Evolutionary conservation across 805 yeast species (phyloP), one percentile per base, ranked within the genome.

Genomic region (Saturnispora quitensis): DNA sequence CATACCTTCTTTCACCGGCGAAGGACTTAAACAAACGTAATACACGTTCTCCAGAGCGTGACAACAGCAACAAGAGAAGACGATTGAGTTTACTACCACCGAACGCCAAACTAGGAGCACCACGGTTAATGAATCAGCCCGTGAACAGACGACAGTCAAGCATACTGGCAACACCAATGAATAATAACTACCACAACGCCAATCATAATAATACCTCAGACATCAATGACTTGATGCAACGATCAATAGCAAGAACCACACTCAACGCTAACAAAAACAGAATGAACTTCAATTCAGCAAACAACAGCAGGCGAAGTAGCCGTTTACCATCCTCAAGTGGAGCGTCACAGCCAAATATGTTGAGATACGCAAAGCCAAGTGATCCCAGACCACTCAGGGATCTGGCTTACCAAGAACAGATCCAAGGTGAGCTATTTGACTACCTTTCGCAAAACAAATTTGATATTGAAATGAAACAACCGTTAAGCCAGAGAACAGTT

Each of bases 361-460:
- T 40, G 15, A 9, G 43, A n/a, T 40, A 45, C 18, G n/a, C 34
- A n/a, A 58, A 55, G 35, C 56, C 63, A 1, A 56, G 56, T 56
- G 96, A 89, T 67, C 84, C 86, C 31, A 73, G 97, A 49, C 96
- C 96, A 4, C 65, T 89, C 27, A 73, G 89, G 52, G 96, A 89
- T 64, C 77, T 76, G 55, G 75, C 72, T 54, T 88, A 79, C 63
- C 95, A 86, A 63, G 68, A 67, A 43, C 68, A 75, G 27, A 77
- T 87, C 55, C 87, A 81, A 57, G 81, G 81, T 53, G 86, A 84
- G 48, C 75, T 89, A 17, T 77, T 75, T 60, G 83, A 81, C 28
- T 90, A 79, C 63, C 68, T 89, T 48, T 68, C 74, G 4, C 68
- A 71, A 9, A 78, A 84, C 63, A 77, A 78, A 62, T 89, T 86